These are phyloP conservation scores for Curvularia eragrostidis DNA, from an alignment of 2,329 filamentous ascomycete species.

Conservation along the genomic window DNA sequence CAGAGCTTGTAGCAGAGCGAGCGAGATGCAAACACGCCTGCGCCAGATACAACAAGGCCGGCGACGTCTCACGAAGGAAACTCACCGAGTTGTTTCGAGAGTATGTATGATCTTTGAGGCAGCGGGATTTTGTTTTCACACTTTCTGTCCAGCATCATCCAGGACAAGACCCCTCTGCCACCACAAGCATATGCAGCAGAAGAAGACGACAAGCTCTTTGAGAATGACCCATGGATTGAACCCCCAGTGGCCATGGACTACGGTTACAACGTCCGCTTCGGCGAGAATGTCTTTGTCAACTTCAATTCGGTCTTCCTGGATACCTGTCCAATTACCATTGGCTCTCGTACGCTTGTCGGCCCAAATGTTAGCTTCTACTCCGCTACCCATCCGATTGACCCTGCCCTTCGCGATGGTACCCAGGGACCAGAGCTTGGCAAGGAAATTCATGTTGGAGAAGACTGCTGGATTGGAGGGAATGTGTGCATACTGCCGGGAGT, in stretches of 20 bases:
- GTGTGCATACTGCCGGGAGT: conserved; percentile 73
- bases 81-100: conserved; percentile 73
- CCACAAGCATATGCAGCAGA: conserved; percentile 62
- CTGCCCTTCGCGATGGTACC: conserved; percentile 73
- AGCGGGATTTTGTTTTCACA: conserved; percentile 17
- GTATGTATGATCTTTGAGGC: conserved; percentile 58
- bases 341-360: conserved; percentile 77
- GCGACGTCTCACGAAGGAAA: conserved; percentile 65
- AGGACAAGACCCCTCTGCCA: conserved; percentile 69
- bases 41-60: conserved; percentile 68
- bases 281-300: conserved; percentile 76
- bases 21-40: conserved; percentile 68
- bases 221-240: conserved; percentile 72
- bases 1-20: conserved; percentile 70
- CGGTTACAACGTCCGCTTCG: conserved; percentile 75
- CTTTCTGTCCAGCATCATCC: conserved; percentile 61
- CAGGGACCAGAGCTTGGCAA: conserved; percentile 77
- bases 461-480: conserved; percentile 62
- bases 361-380: conserved; percentile 79
- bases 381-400: conserved; percentile 79
- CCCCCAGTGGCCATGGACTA: conserved; percentile 76
- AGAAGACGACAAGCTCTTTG: conserved; percentile 70
- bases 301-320: conserved; percentile 78
- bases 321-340: conserved; percentile 75
- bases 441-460: conserved; percentile 77